Evolutionary conservation across 2,329 filamentous ascomycete species (phyloP).

Genomic region (Helminthosporium solani): DNA sequence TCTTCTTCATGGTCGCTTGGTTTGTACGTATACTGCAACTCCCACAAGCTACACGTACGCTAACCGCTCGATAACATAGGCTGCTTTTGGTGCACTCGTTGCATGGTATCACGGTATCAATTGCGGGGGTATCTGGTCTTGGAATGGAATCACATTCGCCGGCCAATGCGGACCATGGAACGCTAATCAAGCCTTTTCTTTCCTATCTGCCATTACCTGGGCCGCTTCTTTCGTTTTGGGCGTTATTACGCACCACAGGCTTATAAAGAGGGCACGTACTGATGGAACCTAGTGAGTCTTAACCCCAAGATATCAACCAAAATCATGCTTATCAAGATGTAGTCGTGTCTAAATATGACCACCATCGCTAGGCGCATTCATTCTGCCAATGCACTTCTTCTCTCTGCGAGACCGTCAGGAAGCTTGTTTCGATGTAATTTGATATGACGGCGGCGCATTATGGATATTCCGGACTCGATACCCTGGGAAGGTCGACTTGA

Average conservation of each 20-base stretch:
- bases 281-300: neutral
- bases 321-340: neutral
- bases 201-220: constrained; percentile 71
- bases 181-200: constrained; percentile 69
- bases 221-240: constrained; percentile 53
- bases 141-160: constrained; percentile 52
- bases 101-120: constrained; percentile 23
- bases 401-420: too few relatives aligned
- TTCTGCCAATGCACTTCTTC: too few relatives aligned
- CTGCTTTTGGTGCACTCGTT: constrained; percentile 44
- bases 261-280: neutral
- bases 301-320: neutral
- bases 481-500: too few relatives aligned
- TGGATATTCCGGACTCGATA: too few relatives aligned
- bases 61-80: too few relatives aligned
- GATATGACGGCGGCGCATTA: too few relatives aligned
- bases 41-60: constrained; percentile 38
- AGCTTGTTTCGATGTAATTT: too few relatives aligned
- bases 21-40: constrained; percentile 54
- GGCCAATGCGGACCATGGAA: constrained; percentile 68
- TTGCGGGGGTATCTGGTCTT: constrained; percentile 47
- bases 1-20: constrained; percentile 69
- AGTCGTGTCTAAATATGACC: neutral
- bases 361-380: too few relatives aligned
- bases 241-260: constrained; percentile 17